Base-by-base conservation (phyloP, 2,329 filamentous ascomycete species). In the Aspergillus unguis region DNA sequence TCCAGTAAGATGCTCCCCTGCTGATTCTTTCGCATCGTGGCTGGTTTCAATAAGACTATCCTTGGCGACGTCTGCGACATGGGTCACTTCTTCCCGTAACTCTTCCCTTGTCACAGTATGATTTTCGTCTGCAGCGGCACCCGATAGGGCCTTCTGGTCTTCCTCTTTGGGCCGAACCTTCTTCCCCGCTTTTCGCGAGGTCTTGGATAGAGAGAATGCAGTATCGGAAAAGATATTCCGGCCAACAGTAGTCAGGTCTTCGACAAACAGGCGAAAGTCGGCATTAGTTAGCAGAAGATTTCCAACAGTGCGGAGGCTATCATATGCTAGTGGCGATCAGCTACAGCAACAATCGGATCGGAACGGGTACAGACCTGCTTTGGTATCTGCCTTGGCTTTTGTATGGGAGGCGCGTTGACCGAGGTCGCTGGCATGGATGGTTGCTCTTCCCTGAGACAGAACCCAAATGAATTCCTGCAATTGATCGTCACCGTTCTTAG, bases 401-500 rank as follows among this genome's bases (percentile, higher is more conserved):
- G 82, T 82, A 59, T 79, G 80, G 44, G 78, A 78, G 3, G 84
- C 86, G 44, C 81, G 80, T 36, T 78, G 73, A 2, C 80, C 78
- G 41, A 92, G 74, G 54, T 88, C 80, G 17, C 82, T 77, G 1
- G 84, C 77, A 61, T 92, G 85, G 3, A 92, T 72, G 1, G 81
- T 81, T 5, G 94, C 75, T 32, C 82, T 81, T n/a, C 90, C 85
- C 66, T 88, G 87, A 57, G 84, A 77, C 43, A 95, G 71, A 62
- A 86, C 91, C 91, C 91, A 96, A 36, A 96, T 78, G 58, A 96
- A 88, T 63, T 96, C 90, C 69, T 97, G 92, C 17, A 97, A 83
- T 68, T 96, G 87, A 70, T 97, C 90, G 11, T 83, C 72, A 56
- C 78, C 76, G 69, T 96, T 96, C 76, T 96, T 97, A 71, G 91